Percentiles rank a stretch among this genome's conserved stretches.
Evolutionary conservation across 257 asterid genomes (phyloP).

Genomic region (Perilla frutescens): DNA sequence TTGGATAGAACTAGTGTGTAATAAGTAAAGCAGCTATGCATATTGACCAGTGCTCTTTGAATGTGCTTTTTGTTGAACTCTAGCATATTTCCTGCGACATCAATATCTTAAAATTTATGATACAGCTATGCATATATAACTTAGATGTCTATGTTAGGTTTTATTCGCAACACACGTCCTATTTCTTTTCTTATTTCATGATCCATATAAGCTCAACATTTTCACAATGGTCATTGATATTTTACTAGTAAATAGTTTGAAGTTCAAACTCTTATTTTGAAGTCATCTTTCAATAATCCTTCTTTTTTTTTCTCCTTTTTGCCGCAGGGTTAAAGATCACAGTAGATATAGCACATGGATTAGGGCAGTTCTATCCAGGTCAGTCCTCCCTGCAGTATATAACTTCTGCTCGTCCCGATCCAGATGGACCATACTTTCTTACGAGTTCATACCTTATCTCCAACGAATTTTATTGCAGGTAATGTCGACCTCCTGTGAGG

Average conservation of each 20-base stretch:
- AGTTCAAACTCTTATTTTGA: conserved; percentile 5
- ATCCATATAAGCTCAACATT: not conserved
- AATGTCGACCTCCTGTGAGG: not conserved
- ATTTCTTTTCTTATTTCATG: too few relatives aligned
- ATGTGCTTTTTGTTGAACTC: not conserved
- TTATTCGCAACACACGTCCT: too few relatives aligned
- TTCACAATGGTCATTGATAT: not conserved
- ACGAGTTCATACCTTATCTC: not conserved
- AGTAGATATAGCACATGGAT: conserved; percentile 69
- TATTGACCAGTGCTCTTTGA: not conserved
- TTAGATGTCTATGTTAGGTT: too few relatives aligned
- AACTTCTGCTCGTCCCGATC: not conserved
- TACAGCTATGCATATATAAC: not conserved
- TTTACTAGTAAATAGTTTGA: conserved; percentile 5
- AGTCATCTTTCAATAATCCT: not conserved
- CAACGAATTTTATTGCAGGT: conserved; percentile 28
- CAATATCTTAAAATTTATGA: not conserved
- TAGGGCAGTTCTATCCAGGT: conserved; percentile 51
- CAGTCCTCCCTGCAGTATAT: conserved; percentile 16
- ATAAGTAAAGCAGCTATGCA: not conserved
- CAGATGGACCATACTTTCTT: not conserved
- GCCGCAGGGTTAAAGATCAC: conserved; percentile 77
- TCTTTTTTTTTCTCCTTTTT: not conserved
- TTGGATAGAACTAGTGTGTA: too few relatives aligned
- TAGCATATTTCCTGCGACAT: not conserved